These are phyloP conservation scores for Aspergillus aculeatinus DNA, from an alignment of 2,329 filamentous ascomycete genomes.

Conservation along the genomic window DNA sequence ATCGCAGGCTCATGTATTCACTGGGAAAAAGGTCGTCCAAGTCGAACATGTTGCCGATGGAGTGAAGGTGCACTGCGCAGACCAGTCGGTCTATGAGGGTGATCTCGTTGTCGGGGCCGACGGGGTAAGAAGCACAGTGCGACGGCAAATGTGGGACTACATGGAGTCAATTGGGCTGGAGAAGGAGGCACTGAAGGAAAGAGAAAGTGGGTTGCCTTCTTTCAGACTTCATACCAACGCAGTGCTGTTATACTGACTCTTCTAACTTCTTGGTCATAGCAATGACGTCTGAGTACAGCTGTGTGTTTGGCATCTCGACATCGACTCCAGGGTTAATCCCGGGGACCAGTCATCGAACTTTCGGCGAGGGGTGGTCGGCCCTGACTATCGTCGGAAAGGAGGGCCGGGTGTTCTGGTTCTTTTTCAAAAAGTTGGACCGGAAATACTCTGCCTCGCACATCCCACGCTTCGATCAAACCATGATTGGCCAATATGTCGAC, in stretches of 20 bases:
- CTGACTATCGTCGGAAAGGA: slow-evolving; percentile 9
- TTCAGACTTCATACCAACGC: too few relatives aligned
- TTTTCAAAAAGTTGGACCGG: slow-evolving; percentile 4
- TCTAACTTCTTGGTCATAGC: not conserved
- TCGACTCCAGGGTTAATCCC: slow-evolving; percentile 6
- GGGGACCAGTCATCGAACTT: slow-evolving; percentile 4
- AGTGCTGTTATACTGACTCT: too few relatives aligned
- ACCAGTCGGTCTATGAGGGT: too few relatives aligned
- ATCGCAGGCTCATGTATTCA: too few relatives aligned
- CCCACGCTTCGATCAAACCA: not conserved
- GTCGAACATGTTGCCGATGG: too few relatives aligned
- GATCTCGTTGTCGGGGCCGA: slow-evolving; percentile 3
- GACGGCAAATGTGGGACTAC: slow-evolving; percentile 4
- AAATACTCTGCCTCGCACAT: not conserved
- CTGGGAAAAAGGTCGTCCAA: too few relatives aligned
- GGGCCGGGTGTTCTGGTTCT: slow-evolving; percentile 10
- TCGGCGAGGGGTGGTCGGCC: not conserved
- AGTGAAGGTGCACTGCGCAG: too few relatives aligned
- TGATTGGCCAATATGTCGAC: not conserved
- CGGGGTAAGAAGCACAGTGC: slow-evolving; percentile 3
- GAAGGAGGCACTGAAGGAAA: too few relatives aligned
- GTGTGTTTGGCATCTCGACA: slow-evolving; percentile 15
- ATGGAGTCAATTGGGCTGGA: not conserved
- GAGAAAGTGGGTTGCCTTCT: too few relatives aligned
- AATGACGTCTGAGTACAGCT: slow-evolving; percentile 13